These are phyloP conservation scores for Centella asiatica DNA, from an alignment of 129 eudicot genomes.

Conservation along the genomic window DNA sequence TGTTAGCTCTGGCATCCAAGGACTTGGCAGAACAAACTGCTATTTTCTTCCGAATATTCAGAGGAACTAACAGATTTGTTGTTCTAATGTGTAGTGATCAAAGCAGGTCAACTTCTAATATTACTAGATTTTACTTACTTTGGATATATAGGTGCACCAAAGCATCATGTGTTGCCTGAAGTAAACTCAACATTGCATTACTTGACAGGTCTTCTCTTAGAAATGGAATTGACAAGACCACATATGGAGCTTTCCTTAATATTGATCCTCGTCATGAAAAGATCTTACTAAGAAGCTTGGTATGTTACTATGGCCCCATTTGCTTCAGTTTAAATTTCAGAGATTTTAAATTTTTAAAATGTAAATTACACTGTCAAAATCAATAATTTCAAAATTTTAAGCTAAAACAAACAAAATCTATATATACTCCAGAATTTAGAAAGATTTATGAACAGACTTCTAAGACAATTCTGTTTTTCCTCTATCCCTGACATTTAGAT, in stretches of 20 bases:
- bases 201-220: slow-evolving; percentile 36
- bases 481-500: too few species aligned
- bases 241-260: slow-evolving; percentile 34
- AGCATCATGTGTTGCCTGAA: not conserved
- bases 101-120: slow-evolving; percentile 17
- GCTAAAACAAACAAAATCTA: too few species aligned
- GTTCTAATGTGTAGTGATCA: too few species aligned
- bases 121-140: not conserved
- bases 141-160: not conserved
- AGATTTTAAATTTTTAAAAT: too few species aligned
- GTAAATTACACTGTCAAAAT: too few species aligned
- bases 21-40: too few species aligned
- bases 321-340: too few species aligned
- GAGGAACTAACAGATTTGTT: slow-evolving; percentile 17
- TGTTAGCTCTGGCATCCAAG: slow-evolving; percentile 33
- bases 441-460: too few species aligned
- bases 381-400: too few species aligned
- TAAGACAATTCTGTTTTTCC: too few species aligned
- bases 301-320: not conserved
- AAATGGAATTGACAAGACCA: slow-evolving; percentile 23
- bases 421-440: too few species aligned
- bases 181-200: not conserved
- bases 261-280: slow-evolving; percentile 29
- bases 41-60: too few species aligned
- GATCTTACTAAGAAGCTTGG: slow-evolving; percentile 34